Base-by-base conservation (phyloP, 148 eudicot genomes). In the Camellia granthamiana region DNA sequence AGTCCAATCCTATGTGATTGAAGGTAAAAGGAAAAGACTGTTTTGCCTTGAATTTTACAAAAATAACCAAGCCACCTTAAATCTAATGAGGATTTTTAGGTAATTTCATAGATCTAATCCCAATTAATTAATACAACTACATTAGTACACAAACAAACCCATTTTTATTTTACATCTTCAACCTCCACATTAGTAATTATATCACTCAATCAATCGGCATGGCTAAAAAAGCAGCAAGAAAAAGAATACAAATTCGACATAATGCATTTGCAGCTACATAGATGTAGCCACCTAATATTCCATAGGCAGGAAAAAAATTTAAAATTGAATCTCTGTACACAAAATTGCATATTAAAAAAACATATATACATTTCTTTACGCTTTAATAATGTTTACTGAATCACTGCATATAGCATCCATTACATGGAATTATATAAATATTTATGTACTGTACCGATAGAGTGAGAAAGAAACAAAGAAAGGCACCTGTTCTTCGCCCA, bases 401-500 rank as follows among this genome's bases (percentile, higher is more conserved):
- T 8, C 16, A 15, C 23, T 15, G 21, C 21, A 3, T 21, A 61
- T 14, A 58, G 12, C 19, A 1, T 61, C 64, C 23, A 15, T 61
- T 18, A 16, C 64, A 61, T n/a, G 23, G 10, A 72, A 72, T 6
- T 19, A 49, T 21, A 49, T 2, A 30, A 30, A 30, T 30, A 30
- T 30, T 30, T 30, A 30, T 30, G 1, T 30, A 30, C 1, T 30
- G 38, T 30, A 30, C 38, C 38, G 14, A 19, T 19, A 71, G 1
- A 51, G 15, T 10, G 3, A 42, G 12, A 44, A 18, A 83, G 58
- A 70, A 9, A 10, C 23, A 8, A 13, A 59, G 12, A 12, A 3
- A 3, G 44, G 14, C 2, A 94, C 98, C 98, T 94, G 98, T 80
- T 94, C 97, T 81, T 84, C 86, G 6, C 93, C 88, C 93, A 94